These are phyloP conservation scores for Rubroboletus satanas DNA, from an alignment of 768 basidiomycete genomes.

Conservation along the genomic window DNA sequence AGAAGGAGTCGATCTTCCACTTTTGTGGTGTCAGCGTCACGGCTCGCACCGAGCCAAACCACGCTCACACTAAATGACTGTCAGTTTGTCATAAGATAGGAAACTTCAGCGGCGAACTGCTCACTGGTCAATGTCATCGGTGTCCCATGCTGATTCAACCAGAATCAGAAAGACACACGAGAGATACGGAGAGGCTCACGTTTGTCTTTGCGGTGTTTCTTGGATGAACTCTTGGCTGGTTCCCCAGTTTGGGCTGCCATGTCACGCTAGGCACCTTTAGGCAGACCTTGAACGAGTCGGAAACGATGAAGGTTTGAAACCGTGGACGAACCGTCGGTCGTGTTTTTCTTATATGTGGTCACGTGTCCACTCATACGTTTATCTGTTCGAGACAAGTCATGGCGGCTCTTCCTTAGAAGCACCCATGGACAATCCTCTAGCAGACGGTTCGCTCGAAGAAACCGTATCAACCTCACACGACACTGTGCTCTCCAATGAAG, in stretches of 20 bases:
- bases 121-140: conserved; percentile 98
- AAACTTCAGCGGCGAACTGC: conserved; percentile 29
- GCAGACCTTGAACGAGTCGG: neutral
- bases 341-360: conserved; percentile 1
- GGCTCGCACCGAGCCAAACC: neutral
- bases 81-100: neutral
- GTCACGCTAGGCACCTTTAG: neutral
- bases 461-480: conserved; percentile 46
- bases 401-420: neutral
- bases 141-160: conserved; percentile 83
- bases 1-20: conserved; percentile 91
- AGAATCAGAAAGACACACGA: conserved; percentile 9
- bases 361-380: conserved; percentile 12
- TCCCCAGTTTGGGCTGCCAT: conserved; percentile 33
- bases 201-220: conserved; percentile 89
- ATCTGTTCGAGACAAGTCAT: neutral
- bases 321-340: neutral
- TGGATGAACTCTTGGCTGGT: conserved; percentile 70
- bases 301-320: neutral
- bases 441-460: conserved; percentile 32
- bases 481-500: conserved; percentile 53
- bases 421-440: conserved; percentile 49
- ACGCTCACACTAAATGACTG: conserved; percentile 41
- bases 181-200: conserved; percentile 50
- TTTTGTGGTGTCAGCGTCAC: conserved; percentile 28